Conservation (phyloP, 345 rosid genomes). For the Eucalyptus polyanthemos region DNA sequence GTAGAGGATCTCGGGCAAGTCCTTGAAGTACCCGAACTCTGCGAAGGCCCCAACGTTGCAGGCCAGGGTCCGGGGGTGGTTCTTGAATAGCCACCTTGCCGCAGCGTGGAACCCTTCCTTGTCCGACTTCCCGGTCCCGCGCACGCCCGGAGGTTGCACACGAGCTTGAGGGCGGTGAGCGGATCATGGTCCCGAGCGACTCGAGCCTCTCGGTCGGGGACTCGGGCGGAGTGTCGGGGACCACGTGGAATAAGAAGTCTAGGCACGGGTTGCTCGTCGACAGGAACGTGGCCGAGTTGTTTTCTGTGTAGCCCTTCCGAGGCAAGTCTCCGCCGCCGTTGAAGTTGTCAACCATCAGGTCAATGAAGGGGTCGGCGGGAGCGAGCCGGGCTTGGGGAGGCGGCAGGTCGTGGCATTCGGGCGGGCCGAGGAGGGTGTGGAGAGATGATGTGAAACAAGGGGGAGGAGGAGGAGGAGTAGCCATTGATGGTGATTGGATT, state of each 20-base stretch:
- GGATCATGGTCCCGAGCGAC: slow-evolving; percentile 42
- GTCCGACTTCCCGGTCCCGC: slow-evolving; percentile 60
- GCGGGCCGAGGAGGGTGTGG: slow-evolving; percentile 31
- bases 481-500: background rate
- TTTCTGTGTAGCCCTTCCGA: slow-evolving; percentile 36
- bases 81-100: slow-evolving; percentile 42
- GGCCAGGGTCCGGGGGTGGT: slow-evolving; percentile 58
- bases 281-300: slow-evolving; percentile 22
- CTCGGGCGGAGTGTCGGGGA: slow-evolving; percentile 31
- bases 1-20: slow-evolving; percentile 62
- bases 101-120: slow-evolving; percentile 58
- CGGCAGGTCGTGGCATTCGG: slow-evolving; percentile 2
- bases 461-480: background rate
- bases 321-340: background rate
- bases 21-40: slow-evolving; percentile 56
- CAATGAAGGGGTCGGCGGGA: slow-evolving; percentile 13
- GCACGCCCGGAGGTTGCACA: slow-evolving; percentile 70
- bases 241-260: slow-evolving; percentile 55
- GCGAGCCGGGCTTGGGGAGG: background rate
- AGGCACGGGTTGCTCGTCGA: slow-evolving; percentile 47
- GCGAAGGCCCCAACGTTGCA: slow-evolving; percentile 30
- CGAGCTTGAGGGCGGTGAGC: slow-evolving; percentile 38
- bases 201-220: slow-evolving; percentile 5
- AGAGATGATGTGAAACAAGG: background rate
- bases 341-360: slow-evolving; percentile 22